phyloP scores from a whole-genome alignment of 1,284 basidiomycete genomes.

The Xerocomus amazonicus region DNA sequence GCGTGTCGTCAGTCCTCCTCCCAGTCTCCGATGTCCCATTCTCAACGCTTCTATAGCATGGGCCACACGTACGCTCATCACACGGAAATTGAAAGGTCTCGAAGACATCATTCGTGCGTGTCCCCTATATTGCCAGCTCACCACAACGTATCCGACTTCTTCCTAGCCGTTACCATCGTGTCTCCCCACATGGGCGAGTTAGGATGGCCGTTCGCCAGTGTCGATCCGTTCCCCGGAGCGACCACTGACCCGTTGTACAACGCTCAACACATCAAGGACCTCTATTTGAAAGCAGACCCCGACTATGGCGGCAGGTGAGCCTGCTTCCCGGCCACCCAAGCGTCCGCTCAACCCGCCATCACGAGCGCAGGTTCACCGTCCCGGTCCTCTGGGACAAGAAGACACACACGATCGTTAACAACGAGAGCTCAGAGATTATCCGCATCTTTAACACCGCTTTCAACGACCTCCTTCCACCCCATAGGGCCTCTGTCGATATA shows the following conservation, averaged over 20 bases:
- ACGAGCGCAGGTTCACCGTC: slow-evolving; percentile 67
- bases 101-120: slow-evolving; percentile 76
- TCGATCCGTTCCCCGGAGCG: slow-evolving; percentile 68
- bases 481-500: slow-evolving; percentile 66
- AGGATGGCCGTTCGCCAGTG: slow-evolving; percentile 86
- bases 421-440: slow-evolving; percentile 93
- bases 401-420: slow-evolving; percentile 86
- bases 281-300: slow-evolving; percentile 79
- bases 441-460: slow-evolving; percentile 87
- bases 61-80: slow-evolving; percentile 90
- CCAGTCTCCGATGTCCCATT: not conserved
- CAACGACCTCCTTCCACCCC: slow-evolving; percentile 63
- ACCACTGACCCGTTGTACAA: slow-evolving; percentile 67
- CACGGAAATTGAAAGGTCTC: slow-evolving; percentile 88
- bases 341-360: too few relatives aligned
- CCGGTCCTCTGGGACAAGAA: slow-evolving; percentile 98
- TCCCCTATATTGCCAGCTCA: not conserved
- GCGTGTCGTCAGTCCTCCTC: slow-evolving; percentile 61
- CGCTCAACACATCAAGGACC: slow-evolving; percentile 74
- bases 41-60: slow-evolving; percentile 54
- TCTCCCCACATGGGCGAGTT: slow-evolving; percentile 81
- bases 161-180: slow-evolving; percentile 67
- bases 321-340: not conserved
- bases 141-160: not conserved
- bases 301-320: slow-evolving; percentile 61